phyloP scores from a whole-genome alignment of 2,329 filamentous ascomycete species.

The Calonectria naviculata region DNA sequence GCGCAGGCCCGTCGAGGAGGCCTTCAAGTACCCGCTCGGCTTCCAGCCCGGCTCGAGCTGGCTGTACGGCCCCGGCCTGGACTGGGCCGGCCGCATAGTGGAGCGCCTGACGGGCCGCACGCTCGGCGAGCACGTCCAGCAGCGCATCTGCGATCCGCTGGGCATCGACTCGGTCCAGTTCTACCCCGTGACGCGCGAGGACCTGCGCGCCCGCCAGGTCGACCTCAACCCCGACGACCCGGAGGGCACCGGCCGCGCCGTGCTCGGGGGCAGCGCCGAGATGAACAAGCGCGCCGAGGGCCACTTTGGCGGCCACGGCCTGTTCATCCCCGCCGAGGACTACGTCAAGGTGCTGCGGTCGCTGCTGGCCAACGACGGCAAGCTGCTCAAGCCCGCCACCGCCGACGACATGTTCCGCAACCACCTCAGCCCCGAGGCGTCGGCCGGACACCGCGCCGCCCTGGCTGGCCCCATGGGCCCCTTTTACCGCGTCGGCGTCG shows the following conservation, averaged over 20 bases:
- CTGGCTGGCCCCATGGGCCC: slow-evolving; percentile 44
- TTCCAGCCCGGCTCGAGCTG: slow-evolving; percentile 64
- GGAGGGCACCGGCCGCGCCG: slow-evolving; percentile 45
- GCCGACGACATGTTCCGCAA: slow-evolving; percentile 58
- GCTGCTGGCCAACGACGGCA: slow-evolving; percentile 60
- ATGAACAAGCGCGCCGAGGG: slow-evolving; percentile 48
- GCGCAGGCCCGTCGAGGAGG: slow-evolving; percentile 50
- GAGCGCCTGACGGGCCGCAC: slow-evolving; percentile 57
- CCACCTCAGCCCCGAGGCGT: slow-evolving; percentile 51
- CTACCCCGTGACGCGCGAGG: slow-evolving; percentile 48
- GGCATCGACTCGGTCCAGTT: slow-evolving; percentile 52
- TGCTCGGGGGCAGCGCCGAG: slow-evolving; percentile 46
- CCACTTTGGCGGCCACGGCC: slow-evolving; percentile 58
- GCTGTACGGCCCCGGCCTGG: slow-evolving; percentile 60
- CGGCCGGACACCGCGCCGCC: slow-evolving; percentile 38
- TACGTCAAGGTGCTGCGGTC: slow-evolving; percentile 59
- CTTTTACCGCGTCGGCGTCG: slow-evolving; percentile 50
- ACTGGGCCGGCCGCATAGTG: slow-evolving; percentile 65
- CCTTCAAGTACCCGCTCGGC: slow-evolving; percentile 55
- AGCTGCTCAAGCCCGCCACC: slow-evolving; percentile 54
- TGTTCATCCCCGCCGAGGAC: slow-evolving; percentile 50
- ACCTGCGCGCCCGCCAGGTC: slow-evolving; percentile 48
- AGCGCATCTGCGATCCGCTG: slow-evolving; percentile 57
- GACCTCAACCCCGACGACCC: slow-evolving; percentile 53
- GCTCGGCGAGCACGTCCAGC: slow-evolving; percentile 55